These are phyloP conservation scores for Cercospora sojina DNA, from an alignment of 2,329 filamentous ascomycete species.

Conservation along the genomic window DNA sequence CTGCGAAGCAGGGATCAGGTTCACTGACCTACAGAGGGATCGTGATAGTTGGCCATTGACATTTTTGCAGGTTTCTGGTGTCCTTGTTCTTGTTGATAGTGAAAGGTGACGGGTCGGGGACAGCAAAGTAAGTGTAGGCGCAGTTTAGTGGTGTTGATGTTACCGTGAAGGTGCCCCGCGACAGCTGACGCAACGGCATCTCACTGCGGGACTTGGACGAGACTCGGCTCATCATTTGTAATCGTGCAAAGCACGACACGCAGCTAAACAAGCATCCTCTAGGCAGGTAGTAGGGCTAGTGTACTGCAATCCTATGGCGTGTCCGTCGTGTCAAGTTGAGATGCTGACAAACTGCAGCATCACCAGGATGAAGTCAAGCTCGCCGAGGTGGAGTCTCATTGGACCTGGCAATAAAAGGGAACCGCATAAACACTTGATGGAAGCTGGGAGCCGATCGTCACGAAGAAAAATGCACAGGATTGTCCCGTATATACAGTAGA, in stretches of 20 bases:
- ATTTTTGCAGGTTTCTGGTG: background rate
- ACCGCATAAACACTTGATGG: background rate
- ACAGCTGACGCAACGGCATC: background rate
- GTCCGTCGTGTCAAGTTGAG: background rate
- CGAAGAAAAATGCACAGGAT: background rate
- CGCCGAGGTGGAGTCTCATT: conserved; percentile 1
- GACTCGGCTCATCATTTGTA: background rate
- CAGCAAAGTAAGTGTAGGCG: background rate
- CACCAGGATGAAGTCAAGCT: conserved; percentile 1
- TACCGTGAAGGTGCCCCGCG: background rate
- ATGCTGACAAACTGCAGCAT: background rate
- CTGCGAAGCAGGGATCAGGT: conserved; percentile 12
- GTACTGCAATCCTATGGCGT: background rate
- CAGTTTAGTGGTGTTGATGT: background rate
- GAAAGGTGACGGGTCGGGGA: background rate
- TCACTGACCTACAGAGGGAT: conserved; percentile 27
- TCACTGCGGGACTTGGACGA: background rate
- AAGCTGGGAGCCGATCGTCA: background rate
- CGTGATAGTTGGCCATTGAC: conserved; percentile 17
- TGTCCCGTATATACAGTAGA: background rate
- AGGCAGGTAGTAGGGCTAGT: background rate
- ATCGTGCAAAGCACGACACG: background rate
- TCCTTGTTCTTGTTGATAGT: background rate
- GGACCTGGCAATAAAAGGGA: background rate
- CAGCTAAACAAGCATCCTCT: background rate